Evolutionary conservation across 495 filamentous ascomycete species (phyloP).

Genomic region (Penicillium manginii): DNA sequence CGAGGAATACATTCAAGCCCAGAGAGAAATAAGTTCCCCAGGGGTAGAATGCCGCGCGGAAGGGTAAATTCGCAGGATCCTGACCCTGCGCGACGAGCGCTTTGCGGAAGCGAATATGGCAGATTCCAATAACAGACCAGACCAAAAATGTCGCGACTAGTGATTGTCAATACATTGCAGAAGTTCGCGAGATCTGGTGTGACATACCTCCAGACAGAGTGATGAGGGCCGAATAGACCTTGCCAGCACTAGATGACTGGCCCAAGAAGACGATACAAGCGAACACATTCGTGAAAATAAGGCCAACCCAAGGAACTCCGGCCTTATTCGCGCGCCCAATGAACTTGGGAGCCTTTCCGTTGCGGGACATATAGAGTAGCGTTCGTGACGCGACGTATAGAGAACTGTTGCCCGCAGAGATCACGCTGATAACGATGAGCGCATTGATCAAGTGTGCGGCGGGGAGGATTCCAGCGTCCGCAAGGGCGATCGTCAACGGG

Average conservation of each 20-base stretch:
- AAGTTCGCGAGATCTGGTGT: conserved; percentile 46
- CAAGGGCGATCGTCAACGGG: conserved; percentile 74
- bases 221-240: conserved; percentile 50
- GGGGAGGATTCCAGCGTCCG: conserved; percentile 67
- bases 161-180: conserved; percentile 2
- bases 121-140: conserved; percentile 66
- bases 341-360: conserved; percentile 65
- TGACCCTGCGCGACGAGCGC: conserved; percentile 62
- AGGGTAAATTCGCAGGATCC: conserved; percentile 56
- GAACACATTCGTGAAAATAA: conserved; percentile 65
- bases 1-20: conserved; percentile 61
- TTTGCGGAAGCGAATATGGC: conserved; percentile 68
- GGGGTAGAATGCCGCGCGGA: conserved; percentile 61
- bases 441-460: conserved; percentile 72
- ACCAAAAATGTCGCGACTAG: conserved; percentile 68
- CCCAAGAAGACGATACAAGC: conserved; percentile 71
- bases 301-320: conserved; percentile 67
- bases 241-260: conserved; percentile 59
- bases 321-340: conserved; percentile 64
- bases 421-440: conserved; percentile 69
- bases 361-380: conserved; percentile 67
- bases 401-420: conserved; percentile 70
- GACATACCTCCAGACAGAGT: conserved; percentile 48
- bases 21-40: conserved; percentile 66
- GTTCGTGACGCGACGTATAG: conserved; percentile 71